Base-by-base conservation (phyloP, 2,329 filamentous ascomycete genomes). In the Chrysosporium keratinophilum region DNA sequence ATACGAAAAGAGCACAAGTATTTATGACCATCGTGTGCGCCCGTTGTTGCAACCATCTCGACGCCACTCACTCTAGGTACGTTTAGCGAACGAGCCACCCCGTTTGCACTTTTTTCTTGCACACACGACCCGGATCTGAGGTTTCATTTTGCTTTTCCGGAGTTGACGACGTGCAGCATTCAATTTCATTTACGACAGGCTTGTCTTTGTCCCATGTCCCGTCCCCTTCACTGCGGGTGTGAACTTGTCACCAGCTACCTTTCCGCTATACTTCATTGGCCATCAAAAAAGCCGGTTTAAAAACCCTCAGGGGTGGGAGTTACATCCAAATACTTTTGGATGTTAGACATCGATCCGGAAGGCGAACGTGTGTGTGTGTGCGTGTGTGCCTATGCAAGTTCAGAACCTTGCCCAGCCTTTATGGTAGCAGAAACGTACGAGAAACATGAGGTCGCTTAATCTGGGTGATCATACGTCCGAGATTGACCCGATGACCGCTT, bases 271-370 rank as follows among this genome's bases (percentile, higher is more conserved):
- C 35, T 19, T 40, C 4, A 49, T 49, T 49, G 35, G 46, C 20
- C n/a, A 41, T 31, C 23, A 41, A 19, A 40, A 28, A 17, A n/a
- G 34, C 46, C 35, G 35, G 46, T 17, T 40, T 49, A 9, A 31
- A 35, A 49, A 14, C 12, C 9, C 39, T 31, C 2, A 20, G 39
- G 39, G 46, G 35, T 19, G n/a, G 17, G 12, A 48, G 45, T 39
- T 28, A 49, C 46, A 39, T 49, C 19, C 28, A 49, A 11, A 35
- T 49, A 49, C 46, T 49, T 49, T 40, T 37, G 15, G 28, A 28
- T 49, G 46, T 49, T 49, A 20, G 33, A 11, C 46, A 12, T 5
- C 31, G 34, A 49, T 40, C 33, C 20, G 17, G 35, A 35, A 39
- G 39, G 23, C 12, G 39, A 44, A 42, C 37, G n/a, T 20, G 39